These are phyloP conservation scores for Mycena filopes DNA, from an alignment of 768 basidiomycete species.

Conservation along the genomic window DNA sequence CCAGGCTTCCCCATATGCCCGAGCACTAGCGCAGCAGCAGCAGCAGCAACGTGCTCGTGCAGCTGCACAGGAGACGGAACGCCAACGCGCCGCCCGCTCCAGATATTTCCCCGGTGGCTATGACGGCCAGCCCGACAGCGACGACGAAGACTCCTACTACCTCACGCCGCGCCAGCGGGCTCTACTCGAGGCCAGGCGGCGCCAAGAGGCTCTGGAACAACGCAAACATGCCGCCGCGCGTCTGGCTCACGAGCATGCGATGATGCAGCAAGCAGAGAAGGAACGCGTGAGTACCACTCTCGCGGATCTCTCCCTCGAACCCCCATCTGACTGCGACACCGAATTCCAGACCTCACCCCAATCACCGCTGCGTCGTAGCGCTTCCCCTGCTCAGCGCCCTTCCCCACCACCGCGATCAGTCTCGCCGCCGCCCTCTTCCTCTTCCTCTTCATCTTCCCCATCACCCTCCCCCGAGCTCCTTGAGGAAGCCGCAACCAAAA, in stretches of 20 bases:
- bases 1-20: slow-evolving; percentile 39
- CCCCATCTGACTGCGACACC: slow-evolving; percentile 1
- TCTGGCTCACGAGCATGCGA: slow-evolving; percentile 26
- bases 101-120: slow-evolving; percentile 55
- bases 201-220: slow-evolving; percentile 42
- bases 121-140: slow-evolving; percentile 45
- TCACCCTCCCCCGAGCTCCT: slow-evolving; percentile 43
- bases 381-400: slow-evolving; percentile 22
- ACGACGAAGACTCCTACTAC: slow-evolving; percentile 37
- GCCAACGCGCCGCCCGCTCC: slow-evolving; percentile 47
- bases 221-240: slow-evolving; percentile 36
- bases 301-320: slow-evolving; percentile 6
- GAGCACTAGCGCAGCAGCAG: slow-evolving; percentile 33
- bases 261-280: slow-evolving; percentile 28
- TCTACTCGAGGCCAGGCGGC: slow-evolving; percentile 45
- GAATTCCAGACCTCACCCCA: slow-evolving; percentile 14
- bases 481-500: slow-evolving; percentile 55
- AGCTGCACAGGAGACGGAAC: slow-evolving; percentile 43
- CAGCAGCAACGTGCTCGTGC: slow-evolving; percentile 38
- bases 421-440: slow-evolving; percentile 13
- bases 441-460: slow-evolving; percentile 25
- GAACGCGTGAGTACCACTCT: slow-evolving; percentile 23
- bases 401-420: slow-evolving; percentile 12
- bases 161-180: slow-evolving; percentile 43
- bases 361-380: slow-evolving; percentile 24